Conservation (phyloP, 129 eudicot genomes). For the Artemisia argyi region DNA sequence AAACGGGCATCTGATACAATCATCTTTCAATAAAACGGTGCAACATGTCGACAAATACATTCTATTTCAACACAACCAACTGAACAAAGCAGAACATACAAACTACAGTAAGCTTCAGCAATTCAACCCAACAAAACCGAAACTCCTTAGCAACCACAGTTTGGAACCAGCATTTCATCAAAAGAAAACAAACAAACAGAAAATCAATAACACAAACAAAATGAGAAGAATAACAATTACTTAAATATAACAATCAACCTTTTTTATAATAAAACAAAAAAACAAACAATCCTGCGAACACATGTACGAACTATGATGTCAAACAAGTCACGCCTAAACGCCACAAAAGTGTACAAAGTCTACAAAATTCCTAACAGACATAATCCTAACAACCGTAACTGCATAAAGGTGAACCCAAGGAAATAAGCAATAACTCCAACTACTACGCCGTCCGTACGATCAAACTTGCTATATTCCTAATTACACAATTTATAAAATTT, state of each 20-base stretch:
- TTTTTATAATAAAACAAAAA: not conserved
- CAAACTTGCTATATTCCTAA: not conserved
- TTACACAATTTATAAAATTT: too few relatives aligned
- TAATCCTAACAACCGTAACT: not conserved
- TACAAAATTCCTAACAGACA: too few relatives aligned
- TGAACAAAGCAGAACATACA: constrained; percentile 37
- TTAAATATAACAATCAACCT: not conserved
- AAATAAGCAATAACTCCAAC: too few relatives aligned
- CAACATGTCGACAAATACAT: constrained; percentile 11
- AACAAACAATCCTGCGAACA: constrained; percentile 7
- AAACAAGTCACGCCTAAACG: too few relatives aligned
- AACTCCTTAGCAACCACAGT: constrained; percentile 41
- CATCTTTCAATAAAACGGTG: constrained; percentile 24
- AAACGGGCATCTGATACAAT: constrained; percentile 14
- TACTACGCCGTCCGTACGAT: not conserved
- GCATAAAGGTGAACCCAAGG: not conserved
- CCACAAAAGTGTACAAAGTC: too few relatives aligned
- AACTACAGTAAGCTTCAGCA: constrained; percentile 38
- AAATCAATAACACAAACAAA: constrained; percentile 31
- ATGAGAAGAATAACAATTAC: not conserved
- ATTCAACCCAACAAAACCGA: constrained; percentile 37
- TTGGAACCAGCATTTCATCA: constrained; percentile 44
- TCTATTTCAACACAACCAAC: constrained; percentile 33
- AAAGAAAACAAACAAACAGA: constrained; percentile 38
- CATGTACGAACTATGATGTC: not conserved